phyloP scores from a whole-genome alignment of 1,284 basidiomycete species.

The Moniliella sp. region DNA sequence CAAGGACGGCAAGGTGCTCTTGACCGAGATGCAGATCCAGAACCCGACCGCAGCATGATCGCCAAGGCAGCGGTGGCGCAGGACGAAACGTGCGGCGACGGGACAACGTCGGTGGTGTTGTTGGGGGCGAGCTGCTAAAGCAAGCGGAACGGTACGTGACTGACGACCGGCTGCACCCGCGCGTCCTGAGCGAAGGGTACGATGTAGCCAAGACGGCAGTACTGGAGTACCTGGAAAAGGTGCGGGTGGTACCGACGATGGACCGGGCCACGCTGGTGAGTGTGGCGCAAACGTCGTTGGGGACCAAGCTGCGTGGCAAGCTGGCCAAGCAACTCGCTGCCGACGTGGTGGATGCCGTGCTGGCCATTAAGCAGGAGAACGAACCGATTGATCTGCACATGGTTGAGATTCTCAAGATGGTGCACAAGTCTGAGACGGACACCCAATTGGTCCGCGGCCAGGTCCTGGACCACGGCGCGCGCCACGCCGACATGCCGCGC shows the following conservation, averaged over 20 bases:
- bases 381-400: slow-evolving; percentile 89
- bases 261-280: slow-evolving; percentile 77
- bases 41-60: slow-evolving; percentile 99
- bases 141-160: slow-evolving; percentile 95
- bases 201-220: slow-evolving; percentile 93
- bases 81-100: slow-evolving; percentile 96
- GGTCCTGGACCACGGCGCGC: slow-evolving; percentile 74
- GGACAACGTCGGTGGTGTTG: slow-evolving; percentile 88
- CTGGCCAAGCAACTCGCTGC: slow-evolving; percentile 73
- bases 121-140: slow-evolving; percentile 85
- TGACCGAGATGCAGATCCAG: slow-evolving; percentile 97
- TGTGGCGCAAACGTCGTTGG: slow-evolving; percentile 77
- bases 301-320: slow-evolving; percentile 67
- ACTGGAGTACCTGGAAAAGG: slow-evolving; percentile 71
- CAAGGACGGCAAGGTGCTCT: slow-evolving; percentile 92
- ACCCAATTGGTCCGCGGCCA: slow-evolving; percentile 88
- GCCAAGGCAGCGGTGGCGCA: slow-evolving; percentile 92
- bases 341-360: slow-evolving; percentile 83
- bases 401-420: slow-evolving; percentile 99
- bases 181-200: slow-evolving; percentile 81
- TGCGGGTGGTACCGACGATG: slow-evolving; percentile 50
- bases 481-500: slow-evolving; percentile 98
- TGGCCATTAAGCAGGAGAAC: slow-evolving; percentile 48
- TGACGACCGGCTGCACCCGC: slow-evolving; percentile 91
- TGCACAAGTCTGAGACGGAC: slow-evolving; percentile 89